These are phyloP conservation scores for Rachicladosporium sp. DNA, from an alignment of 2,329 filamentous ascomycete genomes.

Conservation along the genomic window DNA sequence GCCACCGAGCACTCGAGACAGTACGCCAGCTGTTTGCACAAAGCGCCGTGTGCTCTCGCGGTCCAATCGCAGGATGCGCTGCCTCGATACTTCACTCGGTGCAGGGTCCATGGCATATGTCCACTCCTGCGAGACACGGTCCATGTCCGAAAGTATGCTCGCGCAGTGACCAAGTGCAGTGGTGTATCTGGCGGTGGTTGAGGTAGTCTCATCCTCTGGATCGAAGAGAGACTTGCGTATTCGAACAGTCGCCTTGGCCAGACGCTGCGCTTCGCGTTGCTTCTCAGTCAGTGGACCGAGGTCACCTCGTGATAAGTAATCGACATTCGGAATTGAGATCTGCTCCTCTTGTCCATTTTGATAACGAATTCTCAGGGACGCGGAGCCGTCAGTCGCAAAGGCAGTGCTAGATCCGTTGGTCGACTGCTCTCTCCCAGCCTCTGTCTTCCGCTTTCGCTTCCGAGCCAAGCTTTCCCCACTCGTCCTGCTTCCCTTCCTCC, in stretches of 20 bases:
- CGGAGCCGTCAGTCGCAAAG: slow-evolving; percentile 16
- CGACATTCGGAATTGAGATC: slow-evolving; percentile 33
- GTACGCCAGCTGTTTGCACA: slow-evolving; percentile 48
- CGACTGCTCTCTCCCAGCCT: no score
- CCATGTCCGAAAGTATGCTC: slow-evolving; percentile 42
- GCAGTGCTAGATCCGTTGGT: no score
- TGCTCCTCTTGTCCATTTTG: slow-evolving; percentile 49
- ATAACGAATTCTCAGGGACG: slow-evolving; percentile 45
- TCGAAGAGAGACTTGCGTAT: slow-evolving; percentile 46
- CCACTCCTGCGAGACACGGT: slow-evolving; percentile 44
- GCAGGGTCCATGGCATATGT: slow-evolving; percentile 47
- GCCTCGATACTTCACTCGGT: slow-evolving; percentile 39
- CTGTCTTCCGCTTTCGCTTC: slow-evolving; percentile 45
- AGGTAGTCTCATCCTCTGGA: slow-evolving; percentile 18
- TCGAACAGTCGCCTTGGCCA: slow-evolving; percentile 43
- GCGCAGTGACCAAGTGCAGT: slow-evolving; percentile 25
- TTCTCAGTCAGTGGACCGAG: slow-evolving; percentile 31
- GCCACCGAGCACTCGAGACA: slow-evolving; percentile 45
- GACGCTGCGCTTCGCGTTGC: slow-evolving; percentile 41
- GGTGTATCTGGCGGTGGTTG: slow-evolving; percentile 18
- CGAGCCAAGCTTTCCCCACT: slow-evolving; percentile 20
- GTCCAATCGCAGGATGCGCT: slow-evolving; percentile 44
- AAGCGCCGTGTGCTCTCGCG: slow-evolving; percentile 47
- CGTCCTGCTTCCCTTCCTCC: slow-evolving; percentile 6
- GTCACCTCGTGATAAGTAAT: background rate